Evolutionary conservation across 768 basidiomycete species (phyloP).

Genomic region (Cytidiella melzeri): DNA sequence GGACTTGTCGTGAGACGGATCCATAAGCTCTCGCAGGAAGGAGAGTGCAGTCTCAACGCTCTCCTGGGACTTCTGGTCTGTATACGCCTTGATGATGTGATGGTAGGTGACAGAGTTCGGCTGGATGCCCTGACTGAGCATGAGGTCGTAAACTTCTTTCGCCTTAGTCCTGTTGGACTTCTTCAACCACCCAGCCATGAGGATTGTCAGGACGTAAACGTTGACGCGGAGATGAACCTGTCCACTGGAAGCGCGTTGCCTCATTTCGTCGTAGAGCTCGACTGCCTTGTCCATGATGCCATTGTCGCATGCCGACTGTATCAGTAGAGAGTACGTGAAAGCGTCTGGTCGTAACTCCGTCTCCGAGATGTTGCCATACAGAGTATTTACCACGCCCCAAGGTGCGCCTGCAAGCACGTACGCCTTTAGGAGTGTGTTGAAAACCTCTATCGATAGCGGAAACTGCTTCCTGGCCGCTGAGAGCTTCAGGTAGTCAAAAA

Average conservation of each 20-base stretch:
- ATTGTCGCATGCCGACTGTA: slow-evolving; percentile 77
- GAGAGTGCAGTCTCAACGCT: slow-evolving; percentile 57
- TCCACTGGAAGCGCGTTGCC: slow-evolving; percentile 34
- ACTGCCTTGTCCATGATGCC: slow-evolving; percentile 57
- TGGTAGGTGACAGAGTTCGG: slow-evolving; percentile 66
- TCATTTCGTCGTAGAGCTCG: slow-evolving; percentile 67
- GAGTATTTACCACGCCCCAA: slow-evolving; percentile 49
- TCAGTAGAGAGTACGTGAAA: slow-evolving; percentile 65
- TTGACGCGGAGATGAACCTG: slow-evolving; percentile 39
- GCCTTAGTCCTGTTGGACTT: slow-evolving; percentile 47
- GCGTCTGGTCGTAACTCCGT: slow-evolving; percentile 50
- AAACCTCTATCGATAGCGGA: slow-evolving; percentile 44
- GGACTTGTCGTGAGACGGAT: slow-evolving; percentile 22
- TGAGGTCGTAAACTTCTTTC: slow-evolving; percentile 62
- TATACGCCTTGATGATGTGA: slow-evolving; percentile 60
- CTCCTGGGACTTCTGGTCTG: slow-evolving; percentile 39
- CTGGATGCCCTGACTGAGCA: slow-evolving; percentile 56
- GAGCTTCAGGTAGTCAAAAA: slow-evolving; percentile 54
- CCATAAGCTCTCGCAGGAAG: slow-evolving; percentile 52
- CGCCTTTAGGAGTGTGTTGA: slow-evolving; percentile 79
- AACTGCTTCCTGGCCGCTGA: not conserved
- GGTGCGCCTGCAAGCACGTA: slow-evolving; percentile 79
- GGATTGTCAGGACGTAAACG: slow-evolving; percentile 60
- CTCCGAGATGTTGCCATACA: slow-evolving; percentile 53
- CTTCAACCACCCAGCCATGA: slow-evolving; percentile 70